Percentiles rank a stretch among this genome's conserved stretches.
These are phyloP conservation scores for Meira nashicola DNA, from an alignment of 1,284 basidiomycete genomes.

Conservation along the genomic window DNA sequence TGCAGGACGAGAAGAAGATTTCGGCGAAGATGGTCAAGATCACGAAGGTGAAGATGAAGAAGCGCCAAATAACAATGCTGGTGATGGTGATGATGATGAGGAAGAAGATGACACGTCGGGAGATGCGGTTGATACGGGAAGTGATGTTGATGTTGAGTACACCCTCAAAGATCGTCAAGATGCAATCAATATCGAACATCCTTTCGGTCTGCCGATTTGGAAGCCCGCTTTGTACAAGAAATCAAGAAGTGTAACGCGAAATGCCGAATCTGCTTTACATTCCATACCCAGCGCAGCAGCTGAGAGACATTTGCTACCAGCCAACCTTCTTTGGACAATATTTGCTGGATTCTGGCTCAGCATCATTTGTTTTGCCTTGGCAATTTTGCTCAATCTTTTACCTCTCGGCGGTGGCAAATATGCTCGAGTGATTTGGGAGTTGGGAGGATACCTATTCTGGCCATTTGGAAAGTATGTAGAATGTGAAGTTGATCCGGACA, in stretches of 20 bases:
- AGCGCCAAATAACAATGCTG: slow-evolving; percentile 14
- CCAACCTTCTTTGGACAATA: slow-evolving; percentile 81
- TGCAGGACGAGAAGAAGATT: neutral
- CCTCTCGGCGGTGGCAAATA: slow-evolving; percentile 76
- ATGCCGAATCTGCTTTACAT: slow-evolving; percentile 91
- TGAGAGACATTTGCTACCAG: slow-evolving; percentile 80
- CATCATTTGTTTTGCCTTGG: slow-evolving; percentile 65
- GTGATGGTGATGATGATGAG: slow-evolving; percentile 16
- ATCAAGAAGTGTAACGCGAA: slow-evolving; percentile 87
- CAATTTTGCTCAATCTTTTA: slow-evolving; percentile 67
- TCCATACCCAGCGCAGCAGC: slow-evolving; percentile 84
- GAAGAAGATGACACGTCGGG: slow-evolving; percentile 18
- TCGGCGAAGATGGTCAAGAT: neutral
- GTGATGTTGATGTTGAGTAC: slow-evolving; percentile 67
- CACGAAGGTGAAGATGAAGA: slow-evolving; percentile 3
- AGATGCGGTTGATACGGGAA: slow-evolving; percentile 14
- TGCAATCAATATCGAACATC: slow-evolving; percentile 94
- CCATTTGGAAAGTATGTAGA: slow-evolving; percentile 99
- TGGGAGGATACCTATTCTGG: slow-evolving; percentile 96
- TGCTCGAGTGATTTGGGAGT: slow-evolving; percentile 77
- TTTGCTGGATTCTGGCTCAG: slow-evolving; percentile 83
- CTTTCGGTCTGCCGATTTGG: slow-evolving; percentile 98
- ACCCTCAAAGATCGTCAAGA: slow-evolving; percentile 95
- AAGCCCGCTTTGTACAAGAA: slow-evolving; percentile 99
- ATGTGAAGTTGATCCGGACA: slow-evolving; percentile 58